Evolutionary conservation across 495 filamentous ascomycete species (phyloP).

Genomic region (Elasticomyces elasticus): DNA sequence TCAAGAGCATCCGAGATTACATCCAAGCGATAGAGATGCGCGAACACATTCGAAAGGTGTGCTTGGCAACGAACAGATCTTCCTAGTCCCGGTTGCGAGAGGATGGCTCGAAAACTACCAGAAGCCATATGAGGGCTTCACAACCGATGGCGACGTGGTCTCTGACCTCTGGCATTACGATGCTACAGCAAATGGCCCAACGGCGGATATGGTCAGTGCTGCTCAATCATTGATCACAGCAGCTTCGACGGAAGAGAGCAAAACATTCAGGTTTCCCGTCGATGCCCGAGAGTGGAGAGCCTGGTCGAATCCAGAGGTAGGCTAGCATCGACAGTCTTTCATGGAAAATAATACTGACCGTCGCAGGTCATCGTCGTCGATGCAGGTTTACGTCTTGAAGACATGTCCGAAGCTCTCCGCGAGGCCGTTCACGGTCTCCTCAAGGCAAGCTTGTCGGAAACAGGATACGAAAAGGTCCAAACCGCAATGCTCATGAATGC

Average conservation of each 20-base stretch:
- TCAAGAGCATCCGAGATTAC: slow-evolving; percentile 19
- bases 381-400: slow-evolving; percentile 56
- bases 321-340: neutral
- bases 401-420: slow-evolving; percentile 36
- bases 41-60: slow-evolving; percentile 20
- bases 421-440: slow-evolving; percentile 46
- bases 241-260: slow-evolving; percentile 40
- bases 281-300: slow-evolving; percentile 62
- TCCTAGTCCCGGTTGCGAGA: slow-evolving; percentile 18
- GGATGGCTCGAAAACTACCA: slow-evolving; percentile 51
- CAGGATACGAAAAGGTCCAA: slow-evolving; percentile 61
- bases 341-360: neutral
- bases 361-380: slow-evolving; percentile 31
- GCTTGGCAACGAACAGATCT: slow-evolving; percentile 14
- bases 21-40: slow-evolving; percentile 20
- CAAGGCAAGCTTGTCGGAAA: slow-evolving; percentile 47
- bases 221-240: slow-evolving; percentile 36
- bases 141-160: slow-evolving; percentile 48
- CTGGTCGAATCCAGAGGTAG: slow-evolving; percentile 61
- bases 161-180: slow-evolving; percentile 10
- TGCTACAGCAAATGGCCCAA: slow-evolving; percentile 22
- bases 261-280: slow-evolving; percentile 46
- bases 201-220: slow-evolving; percentile 43
- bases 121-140: slow-evolving; percentile 64
- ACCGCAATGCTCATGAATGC: slow-evolving; percentile 66